Conservation (phyloP, 305 asterid genomes). For the Ajuga reptans region DNA sequence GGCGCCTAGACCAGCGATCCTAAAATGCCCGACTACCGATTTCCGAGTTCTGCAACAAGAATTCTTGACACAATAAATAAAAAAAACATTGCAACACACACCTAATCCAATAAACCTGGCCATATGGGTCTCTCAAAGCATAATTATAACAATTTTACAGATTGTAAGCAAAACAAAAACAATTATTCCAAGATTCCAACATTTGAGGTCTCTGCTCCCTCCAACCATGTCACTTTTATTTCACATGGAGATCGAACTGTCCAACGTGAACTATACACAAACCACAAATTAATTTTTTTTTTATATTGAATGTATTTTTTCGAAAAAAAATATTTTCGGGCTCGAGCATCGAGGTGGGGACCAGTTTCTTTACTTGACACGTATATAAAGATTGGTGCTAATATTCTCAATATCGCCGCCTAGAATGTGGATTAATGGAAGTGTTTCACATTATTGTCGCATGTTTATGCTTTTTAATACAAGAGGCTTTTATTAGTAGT, state of each 20-base stretch:
- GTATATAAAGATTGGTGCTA: slow-evolving; percentile 5
- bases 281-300: not conserved
- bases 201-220: slow-evolving; percentile 34
- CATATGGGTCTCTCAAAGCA: no score
- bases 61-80: not conserved
- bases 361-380: slow-evolving; percentile 28
- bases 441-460: slow-evolving; percentile 39
- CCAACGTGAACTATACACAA: slow-evolving; percentile 25
- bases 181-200: slow-evolving; percentile 29
- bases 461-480: slow-evolving; percentile 25
- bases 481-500: not conserved
- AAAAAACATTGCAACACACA: not conserved
- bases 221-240: slow-evolving; percentile 28
- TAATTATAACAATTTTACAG: not conserved
- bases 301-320: no score
- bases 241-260: slow-evolving; percentile 37
- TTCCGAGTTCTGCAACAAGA: no score
- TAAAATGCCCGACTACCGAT: no score
- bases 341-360: slow-evolving; percentile 48
- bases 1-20: no score
- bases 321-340: no score
- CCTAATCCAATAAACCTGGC: not conserved
- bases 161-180: not conserved
- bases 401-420: not conserved
- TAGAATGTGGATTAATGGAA: slow-evolving; percentile 3